Conservation (phyloP, 257 asterid species). For the Apocynum venetum region DNA sequence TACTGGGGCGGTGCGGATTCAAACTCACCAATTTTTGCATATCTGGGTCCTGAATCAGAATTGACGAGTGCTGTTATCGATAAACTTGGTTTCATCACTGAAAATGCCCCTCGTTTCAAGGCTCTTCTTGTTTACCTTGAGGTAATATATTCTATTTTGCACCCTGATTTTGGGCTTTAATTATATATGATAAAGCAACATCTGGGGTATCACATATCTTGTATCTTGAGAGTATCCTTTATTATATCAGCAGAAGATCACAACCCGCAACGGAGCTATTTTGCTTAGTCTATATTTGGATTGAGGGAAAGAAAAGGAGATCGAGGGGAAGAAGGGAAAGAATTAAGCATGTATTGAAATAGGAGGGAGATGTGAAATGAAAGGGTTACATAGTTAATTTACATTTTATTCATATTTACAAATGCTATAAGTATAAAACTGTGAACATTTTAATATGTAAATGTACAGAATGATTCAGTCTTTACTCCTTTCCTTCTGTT, state of each 20-base stretch:
- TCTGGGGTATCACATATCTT: not conserved
- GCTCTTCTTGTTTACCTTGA: constrained; percentile 56
- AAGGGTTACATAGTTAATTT: not conserved
- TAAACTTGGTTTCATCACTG: constrained; percentile 33
- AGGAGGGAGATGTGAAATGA: no score
- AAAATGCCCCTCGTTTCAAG: constrained; percentile 50
- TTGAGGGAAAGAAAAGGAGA: not conserved
- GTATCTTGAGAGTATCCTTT: no score
- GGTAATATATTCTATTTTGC: constrained; percentile 19
- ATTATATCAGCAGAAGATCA: no score
- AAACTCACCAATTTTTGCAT: constrained; percentile 56
- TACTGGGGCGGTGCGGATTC: constrained; percentile 53
- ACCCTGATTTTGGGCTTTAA: not conserved
- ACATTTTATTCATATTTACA: not conserved
- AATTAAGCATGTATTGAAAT: not conserved
- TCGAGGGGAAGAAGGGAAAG: not conserved
- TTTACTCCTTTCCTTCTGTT: no score
- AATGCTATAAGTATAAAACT: no score
- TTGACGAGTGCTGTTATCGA: constrained; percentile 1
- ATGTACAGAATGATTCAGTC: no score
- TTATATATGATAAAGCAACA: not conserved
- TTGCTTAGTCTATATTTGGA: not conserved
- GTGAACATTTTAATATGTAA: no score
- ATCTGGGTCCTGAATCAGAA: constrained; percentile 59
- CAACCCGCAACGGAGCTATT: not conserved